A percentile compares a stretch with the other conserved stretches of the same genome.
phyloP scores from a whole-genome alignment of 805 yeast species.

The Yarrowia keelungensis region DNA sequence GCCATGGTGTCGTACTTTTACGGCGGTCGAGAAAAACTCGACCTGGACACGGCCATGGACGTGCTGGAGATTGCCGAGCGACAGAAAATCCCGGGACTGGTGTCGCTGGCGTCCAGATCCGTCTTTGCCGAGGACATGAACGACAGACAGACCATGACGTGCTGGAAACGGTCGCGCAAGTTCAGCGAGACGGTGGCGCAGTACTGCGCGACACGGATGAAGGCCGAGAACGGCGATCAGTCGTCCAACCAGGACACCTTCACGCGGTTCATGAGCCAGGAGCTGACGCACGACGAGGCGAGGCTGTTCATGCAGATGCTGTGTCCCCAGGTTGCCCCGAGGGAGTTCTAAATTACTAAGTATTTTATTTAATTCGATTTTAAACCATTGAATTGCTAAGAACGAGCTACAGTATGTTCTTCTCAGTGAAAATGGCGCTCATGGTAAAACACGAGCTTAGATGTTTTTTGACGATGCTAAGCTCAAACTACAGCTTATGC shows the following conservation, averaged over 20 bases:
- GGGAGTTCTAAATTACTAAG: too few species aligned
- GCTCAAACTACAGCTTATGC: too few species aligned
- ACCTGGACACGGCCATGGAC: neutral
- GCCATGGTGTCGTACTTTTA: constrained; percentile 1
- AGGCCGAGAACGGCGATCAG: neutral
- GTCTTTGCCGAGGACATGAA: neutral
- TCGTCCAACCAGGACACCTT: neutral
- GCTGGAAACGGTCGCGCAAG: neutral
- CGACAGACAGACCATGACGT: neutral
- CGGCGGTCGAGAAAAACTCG: neutral
- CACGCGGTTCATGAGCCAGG: neutral
- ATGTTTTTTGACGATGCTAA: neutral
- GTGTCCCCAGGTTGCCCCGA: neutral
- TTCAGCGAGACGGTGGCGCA: neutral
- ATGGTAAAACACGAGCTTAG: neutral
- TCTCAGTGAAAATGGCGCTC: too few species aligned
- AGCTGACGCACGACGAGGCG: neutral
- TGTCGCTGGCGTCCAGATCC: neutral
- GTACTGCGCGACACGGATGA: neutral
- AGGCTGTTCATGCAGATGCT: neutral
- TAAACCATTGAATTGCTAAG: too few species aligned
- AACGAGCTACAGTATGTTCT: too few species aligned
- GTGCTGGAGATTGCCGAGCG: neutral
- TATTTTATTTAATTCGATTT: too few species aligned
- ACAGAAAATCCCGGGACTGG: neutral